A percentile compares a stretch with the other conserved stretches of the same genome.
These are phyloP conservation scores for Leccinum subrobustum DNA, from an alignment of 1,284 basidiomycete species.

Conservation along the genomic window DNA sequence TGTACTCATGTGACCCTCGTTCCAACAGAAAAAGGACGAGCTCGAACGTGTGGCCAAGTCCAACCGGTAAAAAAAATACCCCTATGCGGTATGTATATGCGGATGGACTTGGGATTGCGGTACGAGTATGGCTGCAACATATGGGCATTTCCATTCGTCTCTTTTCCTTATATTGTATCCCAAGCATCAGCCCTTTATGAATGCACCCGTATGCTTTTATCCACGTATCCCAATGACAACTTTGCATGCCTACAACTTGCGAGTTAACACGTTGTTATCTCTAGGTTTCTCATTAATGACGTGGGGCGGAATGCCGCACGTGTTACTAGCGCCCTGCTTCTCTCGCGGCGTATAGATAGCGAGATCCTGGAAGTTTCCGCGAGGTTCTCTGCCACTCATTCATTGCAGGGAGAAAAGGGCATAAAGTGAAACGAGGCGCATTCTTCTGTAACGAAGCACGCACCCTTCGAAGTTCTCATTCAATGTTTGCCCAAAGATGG, in stretches of 20 bases:
- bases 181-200: slow-evolving; percentile 18
- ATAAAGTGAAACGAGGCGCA: slow-evolving; percentile 3
- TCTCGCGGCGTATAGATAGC: neutral
- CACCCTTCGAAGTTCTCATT: neutral
- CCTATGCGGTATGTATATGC: neutral
- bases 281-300: neutral
- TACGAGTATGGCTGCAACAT: slow-evolving; percentile 24
- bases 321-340: neutral
- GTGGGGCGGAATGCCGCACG: neutral
- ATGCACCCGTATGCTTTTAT: slow-evolving; percentile 27
- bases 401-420: slow-evolving; percentile 1
- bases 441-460: neutral
- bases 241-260: slow-evolving; percentile 3
- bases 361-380: slow-evolving; percentile 20
- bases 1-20: slow-evolving; percentile 4
- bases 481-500: neutral
- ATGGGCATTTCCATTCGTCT: slow-evolving; percentile 19
- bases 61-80: slow-evolving; percentile 77
- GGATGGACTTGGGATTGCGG: slow-evolving; percentile 12
- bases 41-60: slow-evolving; percentile 99
- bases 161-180: slow-evolving; percentile 9
- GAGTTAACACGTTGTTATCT: slow-evolving; percentile 11
- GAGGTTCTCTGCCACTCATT: slow-evolving; percentile 7
- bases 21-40: slow-evolving; percentile 83
- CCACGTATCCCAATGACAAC: slow-evolving; percentile 20